Evolutionary conservation across 2,329 filamentous ascomycete genomes (phyloP).

Genomic region (Xylaria digitata): DNA sequence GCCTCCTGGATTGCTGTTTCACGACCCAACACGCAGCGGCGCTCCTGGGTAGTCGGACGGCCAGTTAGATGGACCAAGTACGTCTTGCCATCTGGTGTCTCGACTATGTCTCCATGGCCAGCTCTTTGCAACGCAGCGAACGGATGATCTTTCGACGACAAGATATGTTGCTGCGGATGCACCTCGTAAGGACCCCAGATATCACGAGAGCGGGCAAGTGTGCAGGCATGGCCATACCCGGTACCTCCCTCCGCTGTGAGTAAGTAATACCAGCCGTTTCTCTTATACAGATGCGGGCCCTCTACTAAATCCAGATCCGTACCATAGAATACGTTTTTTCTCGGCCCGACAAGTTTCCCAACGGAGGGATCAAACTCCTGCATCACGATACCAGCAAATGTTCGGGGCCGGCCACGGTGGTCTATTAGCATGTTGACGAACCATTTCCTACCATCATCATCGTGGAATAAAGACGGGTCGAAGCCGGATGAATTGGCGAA

Average conservation of each 20-base stretch:
- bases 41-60: constrained; percentile 62
- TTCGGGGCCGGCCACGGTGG: constrained; percentile 60
- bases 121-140: constrained; percentile 63
- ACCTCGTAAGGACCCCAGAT: constrained; percentile 72
- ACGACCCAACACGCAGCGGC: constrained; percentile 65
- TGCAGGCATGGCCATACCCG: constrained; percentile 70
- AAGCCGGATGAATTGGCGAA: constrained; percentile 72
- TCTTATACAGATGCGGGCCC: constrained; percentile 69
- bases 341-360: constrained; percentile 65
- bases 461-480: constrained; percentile 70
- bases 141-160: constrained; percentile 64
- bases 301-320: constrained; percentile 66
- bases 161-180: constrained; percentile 67
- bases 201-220: constrained; percentile 63
- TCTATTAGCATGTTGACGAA: constrained; percentile 69
- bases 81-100: constrained; percentile 63
- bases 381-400: constrained; percentile 67
- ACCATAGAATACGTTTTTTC: constrained; percentile 66
- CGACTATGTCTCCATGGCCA: constrained; percentile 66
- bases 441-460: constrained; percentile 66
- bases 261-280: constrained; percentile 69
- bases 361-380: constrained; percentile 66
- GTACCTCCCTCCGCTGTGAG: constrained; percentile 71
- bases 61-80: constrained; percentile 66
- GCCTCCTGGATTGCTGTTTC: constrained; percentile 70